These are phyloP conservation scores for Lasiosphaeriaceae sp. DNA, from an alignment of 495 filamentous ascomycete species.

Conservation along the genomic window DNA sequence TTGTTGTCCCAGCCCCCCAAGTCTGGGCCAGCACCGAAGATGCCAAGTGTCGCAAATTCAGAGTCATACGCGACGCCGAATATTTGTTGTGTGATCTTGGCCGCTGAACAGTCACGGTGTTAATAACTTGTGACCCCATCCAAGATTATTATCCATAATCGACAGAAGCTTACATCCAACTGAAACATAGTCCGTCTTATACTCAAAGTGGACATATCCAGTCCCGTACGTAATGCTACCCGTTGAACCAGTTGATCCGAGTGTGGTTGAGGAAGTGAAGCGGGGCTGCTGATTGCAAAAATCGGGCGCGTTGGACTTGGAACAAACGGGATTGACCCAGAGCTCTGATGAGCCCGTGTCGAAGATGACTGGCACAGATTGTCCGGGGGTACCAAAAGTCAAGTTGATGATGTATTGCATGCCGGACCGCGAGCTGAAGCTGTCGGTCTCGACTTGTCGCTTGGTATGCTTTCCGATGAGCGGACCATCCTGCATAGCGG, in stretches of 20 bases:
- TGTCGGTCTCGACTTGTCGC: conserved; percentile 7
- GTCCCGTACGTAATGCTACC: conserved; percentile 25
- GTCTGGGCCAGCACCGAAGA: conserved; percentile 68
- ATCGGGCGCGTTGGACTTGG: conserved; percentile 12
- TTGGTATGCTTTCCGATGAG: conserved; percentile 11
- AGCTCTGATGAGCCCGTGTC: conserved; percentile 43
- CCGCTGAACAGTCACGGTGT: not conserved
- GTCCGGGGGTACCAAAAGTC: conserved; percentile 21
- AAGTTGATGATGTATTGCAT: conserved; percentile 20
- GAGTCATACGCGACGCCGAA: conserved; percentile 39
- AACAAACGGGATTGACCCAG: conserved; percentile 27
- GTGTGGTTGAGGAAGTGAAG: conserved; percentile 25
- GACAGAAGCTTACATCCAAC: conserved; percentile 6
- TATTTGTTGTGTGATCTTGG: conserved; percentile 32
- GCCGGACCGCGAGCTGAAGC: conserved; percentile 1
- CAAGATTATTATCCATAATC: too few relatives aligned
- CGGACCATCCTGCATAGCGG: conserved; percentile 1
- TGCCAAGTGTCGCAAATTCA: conserved; percentile 48
- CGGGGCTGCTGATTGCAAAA: conserved; percentile 27
- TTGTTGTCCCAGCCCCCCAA: conserved; percentile 38
- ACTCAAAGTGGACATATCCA: conserved; percentile 18
- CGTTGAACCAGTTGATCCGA: conserved; percentile 16
- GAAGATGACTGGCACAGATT: conserved; percentile 35
- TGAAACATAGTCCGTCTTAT: conserved; percentile 29
- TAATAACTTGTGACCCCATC: too few relatives aligned